Percentiles rank a stretch among this genome's conserved stretches.
Conservation (phyloP, 495 filamentous ascomycete species). For the Podospora conica region DNA sequence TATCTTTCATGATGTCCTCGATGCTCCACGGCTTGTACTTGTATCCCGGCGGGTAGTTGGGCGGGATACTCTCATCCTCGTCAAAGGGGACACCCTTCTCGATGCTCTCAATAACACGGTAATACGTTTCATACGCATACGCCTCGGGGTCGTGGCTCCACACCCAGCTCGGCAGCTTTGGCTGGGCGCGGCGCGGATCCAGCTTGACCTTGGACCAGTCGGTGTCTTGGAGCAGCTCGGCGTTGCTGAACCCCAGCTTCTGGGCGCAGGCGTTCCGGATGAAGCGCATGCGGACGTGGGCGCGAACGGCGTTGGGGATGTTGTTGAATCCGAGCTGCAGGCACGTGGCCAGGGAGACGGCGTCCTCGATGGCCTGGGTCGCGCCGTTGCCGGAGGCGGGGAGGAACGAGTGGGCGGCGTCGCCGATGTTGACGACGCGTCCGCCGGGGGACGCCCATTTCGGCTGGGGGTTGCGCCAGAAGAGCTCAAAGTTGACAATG, state of each 20-base stretch:
- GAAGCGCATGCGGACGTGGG: conserved; percentile 47
- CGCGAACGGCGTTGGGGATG: conserved; percentile 43
- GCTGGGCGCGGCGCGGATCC: conserved; percentile 45
- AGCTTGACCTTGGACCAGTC: conserved; percentile 51
- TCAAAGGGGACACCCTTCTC: conserved; percentile 34
- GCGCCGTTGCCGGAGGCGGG: conserved; percentile 62
- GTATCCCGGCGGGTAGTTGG: conserved; percentile 41
- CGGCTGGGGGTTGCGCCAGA: conserved; percentile 59
- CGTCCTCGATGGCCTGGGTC: conserved; percentile 67
- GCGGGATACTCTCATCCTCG: conserved; percentile 33
- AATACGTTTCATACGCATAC: conserved; percentile 51
- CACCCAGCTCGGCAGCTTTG: conserved; percentile 49
- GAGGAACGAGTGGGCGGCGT: conserved; percentile 64
- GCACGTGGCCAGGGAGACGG: conserved; percentile 55
- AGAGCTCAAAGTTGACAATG: conserved; percentile 63
- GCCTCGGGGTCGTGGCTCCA: conserved; percentile 51
- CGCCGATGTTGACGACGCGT: conserved; percentile 58
- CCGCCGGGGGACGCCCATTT: conserved; percentile 56
- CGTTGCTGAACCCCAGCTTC: conserved; percentile 51
- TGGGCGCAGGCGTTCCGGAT: conserved; percentile 51
- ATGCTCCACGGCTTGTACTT: conserved; percentile 43
- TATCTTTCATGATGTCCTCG: conserved; percentile 36
- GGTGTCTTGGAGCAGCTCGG: conserved; percentile 51
- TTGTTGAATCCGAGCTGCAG: conserved; percentile 58
- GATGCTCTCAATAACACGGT: conserved; percentile 37